Base-by-base conservation (phyloP, 2,329 filamentous ascomycete species). In the Nigrospora sphaerica region DNA sequence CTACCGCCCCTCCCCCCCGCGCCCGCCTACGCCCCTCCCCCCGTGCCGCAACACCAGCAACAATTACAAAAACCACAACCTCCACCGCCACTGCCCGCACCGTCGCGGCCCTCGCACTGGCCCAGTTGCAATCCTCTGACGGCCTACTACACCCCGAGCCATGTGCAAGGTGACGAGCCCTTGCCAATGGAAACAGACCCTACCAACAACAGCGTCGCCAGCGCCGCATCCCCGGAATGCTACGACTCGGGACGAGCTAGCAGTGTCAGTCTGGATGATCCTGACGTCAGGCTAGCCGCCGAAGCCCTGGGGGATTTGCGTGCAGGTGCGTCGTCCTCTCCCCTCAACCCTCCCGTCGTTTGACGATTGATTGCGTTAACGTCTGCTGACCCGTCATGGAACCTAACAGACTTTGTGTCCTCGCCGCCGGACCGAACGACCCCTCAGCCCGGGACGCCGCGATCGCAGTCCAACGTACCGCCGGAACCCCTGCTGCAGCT, bases 401-500 rank as follows among this genome's bases (percentile, higher is more conserved):
- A 7, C 5, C n/a, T 33, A 5, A 19, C 52, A 85, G 81, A 87
- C 58, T 86, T 83, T 52, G 74, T 83, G 41, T 83, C 83, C 45
- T 85, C 82, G 14, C 81, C 83, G 12, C 72, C 74, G 5, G 67
- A 67, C 44, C 66, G 63, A 39, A 63, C 68, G 39, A 68, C 72
- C 2, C 62, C 70, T 14, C 62, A 67, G 44, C 70, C 69, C 37
- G 63, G 55, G 34, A 64, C 70, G 45, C 67, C 67, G 49, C 60
- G 59, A 53, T 62, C 64, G 44, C 57, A 63, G 52, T 46, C 61
- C 38, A 60, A 68, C 28, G 68, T 73, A 2, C 67, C 73, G 36
- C 75, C 81, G 6, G 90, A 96, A 64, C 93, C 91, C 1, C 74
- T 96, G 6, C 73, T 97, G 4, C 87, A 88, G 6, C 80, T 97